Evolutionary conservation across 306 rosid species (phyloP).

Genomic region (Ochetophila trinervis): DNA sequence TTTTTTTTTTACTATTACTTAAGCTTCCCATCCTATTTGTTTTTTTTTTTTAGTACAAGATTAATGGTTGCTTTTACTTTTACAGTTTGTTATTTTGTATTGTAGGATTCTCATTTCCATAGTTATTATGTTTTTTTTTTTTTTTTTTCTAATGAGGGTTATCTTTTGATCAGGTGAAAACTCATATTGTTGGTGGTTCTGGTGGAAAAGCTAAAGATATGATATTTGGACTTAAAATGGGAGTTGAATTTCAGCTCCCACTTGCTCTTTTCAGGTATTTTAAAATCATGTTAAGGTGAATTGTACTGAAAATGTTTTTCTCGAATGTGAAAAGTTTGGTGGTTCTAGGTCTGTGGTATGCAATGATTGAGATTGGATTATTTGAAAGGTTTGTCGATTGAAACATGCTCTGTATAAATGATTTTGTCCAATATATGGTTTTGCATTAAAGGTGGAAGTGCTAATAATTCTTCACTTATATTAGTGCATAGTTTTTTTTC

Average conservation of each 20-base stretch:
- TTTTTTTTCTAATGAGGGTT: too few relatives aligned
- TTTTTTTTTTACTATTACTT: too few relatives aligned
- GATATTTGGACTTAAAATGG: conserved; percentile 79
- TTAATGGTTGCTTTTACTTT: too few relatives aligned
- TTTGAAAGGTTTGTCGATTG: conserved; percentile 46
- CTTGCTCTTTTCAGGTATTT: conserved; percentile 61
- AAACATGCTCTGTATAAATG: conserved; percentile 43
- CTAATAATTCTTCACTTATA: conserved; percentile 69
- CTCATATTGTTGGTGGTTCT: conserved; percentile 26
- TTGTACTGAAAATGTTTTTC: too few relatives aligned
- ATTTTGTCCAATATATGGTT: conserved; percentile 85
- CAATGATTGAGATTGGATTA: conserved; percentile 37
- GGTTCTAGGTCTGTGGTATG: conserved; percentile 17
- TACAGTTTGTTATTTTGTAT: too few relatives aligned
- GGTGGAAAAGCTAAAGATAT: conserved; percentile 89
- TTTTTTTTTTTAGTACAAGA: too few relatives aligned
- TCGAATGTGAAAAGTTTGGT: too few relatives aligned
- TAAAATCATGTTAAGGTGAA: too few relatives aligned
- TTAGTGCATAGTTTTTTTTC: conserved; percentile 89
- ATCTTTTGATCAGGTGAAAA: too few relatives aligned
- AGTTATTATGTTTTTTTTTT: neutral
- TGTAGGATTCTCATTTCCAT: too few relatives aligned
- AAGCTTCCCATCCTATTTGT: neutral
- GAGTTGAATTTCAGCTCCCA: conserved; percentile 58
- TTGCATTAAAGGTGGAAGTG: conserved; percentile 76